A percentile compares a stretch with the other conserved stretches of the same genome.
These are phyloP conservation scores for Pythium phragmitis DNA, from an alignment of 352 stramenopile species.

Conservation along the genomic window DNA sequence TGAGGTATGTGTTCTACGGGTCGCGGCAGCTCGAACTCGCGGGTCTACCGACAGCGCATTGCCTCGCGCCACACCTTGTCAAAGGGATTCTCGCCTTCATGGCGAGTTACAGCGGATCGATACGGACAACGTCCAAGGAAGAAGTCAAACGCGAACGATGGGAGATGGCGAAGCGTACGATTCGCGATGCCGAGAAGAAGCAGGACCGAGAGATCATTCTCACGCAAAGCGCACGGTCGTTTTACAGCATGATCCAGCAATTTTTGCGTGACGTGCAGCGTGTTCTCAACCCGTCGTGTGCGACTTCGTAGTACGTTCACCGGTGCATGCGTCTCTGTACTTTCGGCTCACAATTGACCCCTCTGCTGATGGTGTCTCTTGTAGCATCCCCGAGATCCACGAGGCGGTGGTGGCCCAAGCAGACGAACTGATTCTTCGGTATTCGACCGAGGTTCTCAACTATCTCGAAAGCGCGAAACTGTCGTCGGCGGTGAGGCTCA, in stretches of 20 bases:
- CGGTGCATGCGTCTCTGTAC: neutral
- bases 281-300: constrained; percentile 78
- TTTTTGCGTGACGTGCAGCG: constrained; percentile 76
- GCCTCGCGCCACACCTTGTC: constrained; percentile 64
- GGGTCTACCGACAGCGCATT: constrained; percentile 70
- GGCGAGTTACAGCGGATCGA: constrained; percentile 59
- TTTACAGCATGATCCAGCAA: constrained; percentile 82
- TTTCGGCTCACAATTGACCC: neutral
- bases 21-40: constrained; percentile 76
- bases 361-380: neutral
- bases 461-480: constrained; percentile 69
- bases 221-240: constrained; percentile 71
- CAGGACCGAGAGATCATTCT: constrained; percentile 74
- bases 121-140: constrained; percentile 64
- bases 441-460: constrained; percentile 53
- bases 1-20: constrained; percentile 83
- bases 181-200: constrained; percentile 70
- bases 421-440: constrained; percentile 61
- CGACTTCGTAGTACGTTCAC: constrained; percentile 39
- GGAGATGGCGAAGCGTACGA: constrained; percentile 70
- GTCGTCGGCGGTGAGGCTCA: constrained; percentile 55
- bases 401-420: constrained; percentile 54
- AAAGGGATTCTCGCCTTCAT: constrained; percentile 59
- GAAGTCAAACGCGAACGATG: constrained; percentile 85
- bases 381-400: constrained; percentile 58